Conservation (phyloP, 2,329 filamentous ascomycete species). For the Fusarium tricinctum region DNA sequence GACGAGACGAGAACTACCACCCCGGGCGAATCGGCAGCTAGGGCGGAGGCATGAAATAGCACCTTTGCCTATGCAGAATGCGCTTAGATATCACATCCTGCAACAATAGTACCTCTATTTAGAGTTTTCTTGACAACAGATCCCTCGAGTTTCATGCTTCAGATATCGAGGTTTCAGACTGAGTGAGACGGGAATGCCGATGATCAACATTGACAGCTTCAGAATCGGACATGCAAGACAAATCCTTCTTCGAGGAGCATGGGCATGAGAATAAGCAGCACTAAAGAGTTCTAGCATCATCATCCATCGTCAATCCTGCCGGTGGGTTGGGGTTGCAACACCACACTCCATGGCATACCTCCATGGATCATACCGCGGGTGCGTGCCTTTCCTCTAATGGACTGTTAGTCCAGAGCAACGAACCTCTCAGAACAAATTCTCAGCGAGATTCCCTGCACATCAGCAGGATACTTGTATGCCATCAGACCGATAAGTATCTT, state of each 20-base stretch:
- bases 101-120: not conserved
- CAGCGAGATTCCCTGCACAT: constrained; percentile 3
- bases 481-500: constrained; percentile 43
- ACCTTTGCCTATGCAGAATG: not conserved
- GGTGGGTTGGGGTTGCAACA: constrained; percentile 48
- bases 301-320: constrained; percentile 12
- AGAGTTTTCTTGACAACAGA: constrained; percentile 10
- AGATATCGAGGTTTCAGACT: constrained; percentile 16
- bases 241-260: not conserved
- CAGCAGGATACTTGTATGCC: constrained; percentile 31
- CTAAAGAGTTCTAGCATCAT: constrained; percentile 3
- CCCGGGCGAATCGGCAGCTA: not conserved
- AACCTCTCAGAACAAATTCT: constrained; percentile 5
- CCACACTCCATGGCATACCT: not conserved
- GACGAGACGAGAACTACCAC: constrained; percentile 1
- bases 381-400: constrained; percentile 14
- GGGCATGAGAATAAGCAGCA: not conserved
- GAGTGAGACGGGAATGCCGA: constrained; percentile 27
- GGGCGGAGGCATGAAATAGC: constrained; percentile 5
- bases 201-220: constrained; percentile 3
- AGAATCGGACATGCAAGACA: not conserved
- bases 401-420: not conserved
- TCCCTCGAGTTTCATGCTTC: constrained; percentile 11
- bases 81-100: not conserved
- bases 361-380: constrained; percentile 15